Percentiles rank a stretch among this genome's conserved stretches.
phyloP scores from a whole-genome alignment of 352 stramenopile species.

The Pythium utonaiense region DNA sequence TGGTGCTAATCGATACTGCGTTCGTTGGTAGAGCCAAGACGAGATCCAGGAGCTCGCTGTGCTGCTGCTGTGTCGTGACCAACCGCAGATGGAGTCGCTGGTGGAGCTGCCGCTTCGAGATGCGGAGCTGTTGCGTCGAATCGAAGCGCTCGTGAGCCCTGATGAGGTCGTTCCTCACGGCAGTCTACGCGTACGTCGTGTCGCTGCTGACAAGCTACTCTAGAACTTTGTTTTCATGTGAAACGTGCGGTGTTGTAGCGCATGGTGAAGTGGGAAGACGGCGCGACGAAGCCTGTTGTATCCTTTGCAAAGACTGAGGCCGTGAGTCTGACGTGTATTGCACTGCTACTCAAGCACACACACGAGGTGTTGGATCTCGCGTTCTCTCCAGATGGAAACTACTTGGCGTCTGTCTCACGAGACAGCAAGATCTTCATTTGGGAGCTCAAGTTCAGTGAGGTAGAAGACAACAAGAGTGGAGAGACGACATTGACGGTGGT shows the following conservation, averaged over 20 bases:
- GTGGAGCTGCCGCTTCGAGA: constrained; percentile 43
- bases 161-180: constrained; percentile 68
- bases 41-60: constrained; percentile 51
- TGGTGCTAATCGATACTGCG: neutral
- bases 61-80: constrained; percentile 54
- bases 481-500: constrained; percentile 4
- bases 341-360: constrained; percentile 43
- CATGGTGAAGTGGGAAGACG: constrained; percentile 39
- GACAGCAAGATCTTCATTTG: constrained; percentile 80
- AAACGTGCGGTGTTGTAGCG: constrained; percentile 34
- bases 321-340: constrained; percentile 34
- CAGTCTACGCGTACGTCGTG: constrained; percentile 37
- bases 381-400: constrained; percentile 76
- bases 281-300: constrained; percentile 16
- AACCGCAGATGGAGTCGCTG: constrained; percentile 30
- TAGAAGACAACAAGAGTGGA: constrained; percentile 21
- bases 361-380: constrained; percentile 63
- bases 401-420: constrained; percentile 74
- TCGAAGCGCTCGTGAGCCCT: constrained; percentile 57
- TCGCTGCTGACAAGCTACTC: too few relatives aligned
- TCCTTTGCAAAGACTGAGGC: constrained; percentile 9
- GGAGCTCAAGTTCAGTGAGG: constrained; percentile 31
- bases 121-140: constrained; percentile 33
- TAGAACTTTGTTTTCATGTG: too few relatives aligned
- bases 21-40: constrained; percentile 28